Conservation (phyloP, 352 stramenopile genomes). For the Aphanomyces euteiches region DNA sequence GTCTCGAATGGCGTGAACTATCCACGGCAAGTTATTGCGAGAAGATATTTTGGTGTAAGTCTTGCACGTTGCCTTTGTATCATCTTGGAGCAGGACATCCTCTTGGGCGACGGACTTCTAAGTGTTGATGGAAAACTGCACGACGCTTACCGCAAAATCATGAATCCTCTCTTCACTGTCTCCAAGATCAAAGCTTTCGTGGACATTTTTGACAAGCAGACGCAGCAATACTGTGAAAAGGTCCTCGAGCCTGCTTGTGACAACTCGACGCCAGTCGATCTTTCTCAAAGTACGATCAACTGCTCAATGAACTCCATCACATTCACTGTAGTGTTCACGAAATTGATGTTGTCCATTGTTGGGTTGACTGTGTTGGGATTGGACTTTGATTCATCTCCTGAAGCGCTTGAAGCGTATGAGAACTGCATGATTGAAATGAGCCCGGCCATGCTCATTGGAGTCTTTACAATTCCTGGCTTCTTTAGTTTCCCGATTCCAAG, state of each 20-base stretch:
- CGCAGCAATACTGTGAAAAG: not conserved
- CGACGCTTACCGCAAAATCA: not conserved
- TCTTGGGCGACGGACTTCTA: not conserved
- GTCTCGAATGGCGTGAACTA: not conserved
- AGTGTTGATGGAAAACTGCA: not conserved
- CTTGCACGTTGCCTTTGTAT: not conserved
- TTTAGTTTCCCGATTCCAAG: not conserved
- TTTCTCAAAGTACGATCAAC: not conserved
- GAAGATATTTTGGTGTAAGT: not conserved
- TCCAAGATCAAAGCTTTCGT: not conserved
- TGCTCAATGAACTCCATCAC: not conserved
- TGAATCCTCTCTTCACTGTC: slow-evolving; percentile 8
- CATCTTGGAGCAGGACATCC: not conserved
- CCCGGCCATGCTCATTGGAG: not conserved
- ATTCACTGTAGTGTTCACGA: not conserved
- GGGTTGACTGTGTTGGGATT: slow-evolving; percentile 2
- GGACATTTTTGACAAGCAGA: not conserved
- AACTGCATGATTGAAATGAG: not conserved
- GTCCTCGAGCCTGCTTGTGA: not conserved
- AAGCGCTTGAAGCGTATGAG: not conserved
- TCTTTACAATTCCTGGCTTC: not conserved
- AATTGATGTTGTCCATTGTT: slow-evolving; percentile 2
- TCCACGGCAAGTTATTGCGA: not conserved
- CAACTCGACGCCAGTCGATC: not conserved
- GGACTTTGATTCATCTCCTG: not conserved